phyloP scores from a whole-genome alignment of 441 rosid genomes.

The Croton setiger region DNA sequence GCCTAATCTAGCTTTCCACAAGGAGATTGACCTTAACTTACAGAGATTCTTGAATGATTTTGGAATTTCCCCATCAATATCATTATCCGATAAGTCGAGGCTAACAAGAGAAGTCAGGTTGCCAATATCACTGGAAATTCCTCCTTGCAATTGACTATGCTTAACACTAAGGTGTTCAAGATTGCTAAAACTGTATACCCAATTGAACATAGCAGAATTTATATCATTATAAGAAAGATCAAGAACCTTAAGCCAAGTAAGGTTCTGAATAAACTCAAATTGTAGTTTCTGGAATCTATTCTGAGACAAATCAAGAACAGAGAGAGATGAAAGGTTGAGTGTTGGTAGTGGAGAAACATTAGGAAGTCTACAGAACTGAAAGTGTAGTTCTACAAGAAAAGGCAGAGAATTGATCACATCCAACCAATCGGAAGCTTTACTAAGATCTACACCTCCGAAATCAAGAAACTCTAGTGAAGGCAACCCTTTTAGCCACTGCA shows the following conservation, averaged over 20 bases:
- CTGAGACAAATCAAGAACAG: no score
- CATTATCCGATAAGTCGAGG: background rate
- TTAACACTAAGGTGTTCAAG: background rate
- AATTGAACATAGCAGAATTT: constrained; percentile 4
- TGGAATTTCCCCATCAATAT: background rate
- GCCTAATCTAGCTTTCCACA: background rate
- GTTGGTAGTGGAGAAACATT: no score
- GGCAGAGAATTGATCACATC: no score
- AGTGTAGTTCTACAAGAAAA: no score
- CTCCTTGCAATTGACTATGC: background rate
- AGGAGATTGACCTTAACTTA: background rate
- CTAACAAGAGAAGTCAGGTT: constrained; percentile 11
- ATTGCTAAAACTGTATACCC: background rate
- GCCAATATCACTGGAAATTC: constrained; percentile 7
- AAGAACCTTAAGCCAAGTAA: background rate
- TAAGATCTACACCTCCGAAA: no score
- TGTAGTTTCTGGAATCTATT: no score
- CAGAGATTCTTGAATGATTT: background rate
- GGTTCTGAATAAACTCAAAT: no score
- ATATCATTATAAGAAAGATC: background rate
- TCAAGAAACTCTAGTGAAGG: no score
- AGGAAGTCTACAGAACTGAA: no score
- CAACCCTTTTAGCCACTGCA: no score
- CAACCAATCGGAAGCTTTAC: no score
- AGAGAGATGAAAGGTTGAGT: no score